Conservation (phyloP, 495 filamentous ascomycete genomes). For the Thermothielavioides terrestris region DNA sequence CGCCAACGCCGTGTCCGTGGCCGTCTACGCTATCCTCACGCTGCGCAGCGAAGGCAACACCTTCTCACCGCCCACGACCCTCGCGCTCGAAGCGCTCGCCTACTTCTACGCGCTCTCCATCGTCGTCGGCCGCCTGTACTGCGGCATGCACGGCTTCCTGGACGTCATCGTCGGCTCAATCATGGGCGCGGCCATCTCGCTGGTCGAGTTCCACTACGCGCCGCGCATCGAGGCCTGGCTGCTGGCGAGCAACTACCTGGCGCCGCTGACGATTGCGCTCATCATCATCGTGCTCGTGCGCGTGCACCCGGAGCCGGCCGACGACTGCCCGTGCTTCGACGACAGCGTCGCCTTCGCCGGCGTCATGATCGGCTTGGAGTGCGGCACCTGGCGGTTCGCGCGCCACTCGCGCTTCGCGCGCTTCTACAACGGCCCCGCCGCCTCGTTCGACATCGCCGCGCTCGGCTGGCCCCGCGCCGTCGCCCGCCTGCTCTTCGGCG, state of each 20-base stretch:
- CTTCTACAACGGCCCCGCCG: slow-evolving; percentile 40
- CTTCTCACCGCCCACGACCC: slow-evolving; percentile 41
- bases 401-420: slow-evolving; percentile 45
- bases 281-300: slow-evolving; percentile 67
- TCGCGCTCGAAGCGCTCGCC: slow-evolving; percentile 54
- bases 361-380: slow-evolving; percentile 71
- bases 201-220: slow-evolving; percentile 65
- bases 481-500: slow-evolving; percentile 65
- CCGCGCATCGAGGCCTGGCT: slow-evolving; percentile 59
- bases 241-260: slow-evolving; percentile 44
- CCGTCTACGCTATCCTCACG: slow-evolving; percentile 67
- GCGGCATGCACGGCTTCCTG: slow-evolving; percentile 96
- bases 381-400: slow-evolving; percentile 73
- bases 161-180: slow-evolving; percentile 73
- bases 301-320: slow-evolving; percentile 89
- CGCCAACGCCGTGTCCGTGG: slow-evolving; percentile 91
- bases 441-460: slow-evolving; percentile 52
- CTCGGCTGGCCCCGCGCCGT: slow-evolving; percentile 49
- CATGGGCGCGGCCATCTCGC: slow-evolving; percentile 58
- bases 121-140: slow-evolving; percentile 82
- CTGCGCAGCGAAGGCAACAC: slow-evolving; percentile 49
- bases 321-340: slow-evolving; percentile 96
- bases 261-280: slow-evolving; percentile 51
- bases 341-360: slow-evolving; percentile 91
- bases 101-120: slow-evolving; percentile 89